phyloP scores from a whole-genome alignment of 768 basidiomycete genomes.

The Rhodocollybia butyracea region DNA sequence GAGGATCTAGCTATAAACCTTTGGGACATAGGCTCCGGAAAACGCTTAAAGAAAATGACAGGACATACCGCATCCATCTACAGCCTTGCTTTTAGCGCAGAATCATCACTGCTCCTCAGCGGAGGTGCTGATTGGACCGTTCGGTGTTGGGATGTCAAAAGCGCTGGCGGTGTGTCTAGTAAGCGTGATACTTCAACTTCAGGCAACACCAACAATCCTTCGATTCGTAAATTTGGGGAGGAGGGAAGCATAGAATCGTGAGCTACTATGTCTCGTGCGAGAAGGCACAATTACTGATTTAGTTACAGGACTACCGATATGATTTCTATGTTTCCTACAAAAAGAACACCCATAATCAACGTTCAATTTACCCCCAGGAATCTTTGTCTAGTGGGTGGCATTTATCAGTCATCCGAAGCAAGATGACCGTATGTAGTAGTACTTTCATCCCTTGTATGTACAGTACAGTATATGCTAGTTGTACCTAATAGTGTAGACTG shows the following conservation, averaged over 20 bases:
- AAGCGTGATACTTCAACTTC: constrained; percentile 56
- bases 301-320: constrained; percentile 67
- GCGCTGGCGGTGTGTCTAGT: constrained; percentile 57
- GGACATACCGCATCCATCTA: constrained; percentile 90
- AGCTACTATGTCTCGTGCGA: constrained; percentile 23
- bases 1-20: constrained; percentile 92
- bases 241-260: constrained; percentile 72
- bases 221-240: constrained; percentile 36
- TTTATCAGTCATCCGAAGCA: constrained; percentile 58
- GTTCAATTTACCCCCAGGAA: constrained; percentile 95
- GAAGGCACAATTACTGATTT: constrained; percentile 3
- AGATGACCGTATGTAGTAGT: constrained; percentile 27
- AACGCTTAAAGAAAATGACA: constrained; percentile 92
- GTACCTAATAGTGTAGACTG: not conserved
- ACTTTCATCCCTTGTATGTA: not conserved
- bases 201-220: constrained; percentile 28
- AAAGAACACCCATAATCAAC: constrained; percentile 89
- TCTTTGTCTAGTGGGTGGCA: constrained; percentile 85
- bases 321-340: constrained; percentile 89
- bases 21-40: constrained; percentile 96
- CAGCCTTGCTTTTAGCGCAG: constrained; percentile 87
- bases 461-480: not conserved
- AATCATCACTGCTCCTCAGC: constrained; percentile 86
- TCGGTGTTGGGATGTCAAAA: constrained; percentile 96
- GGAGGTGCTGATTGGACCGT: constrained; percentile 96